Conservation (phyloP, 352 stramenopile species). For the Phytophthora europaea region DNA sequence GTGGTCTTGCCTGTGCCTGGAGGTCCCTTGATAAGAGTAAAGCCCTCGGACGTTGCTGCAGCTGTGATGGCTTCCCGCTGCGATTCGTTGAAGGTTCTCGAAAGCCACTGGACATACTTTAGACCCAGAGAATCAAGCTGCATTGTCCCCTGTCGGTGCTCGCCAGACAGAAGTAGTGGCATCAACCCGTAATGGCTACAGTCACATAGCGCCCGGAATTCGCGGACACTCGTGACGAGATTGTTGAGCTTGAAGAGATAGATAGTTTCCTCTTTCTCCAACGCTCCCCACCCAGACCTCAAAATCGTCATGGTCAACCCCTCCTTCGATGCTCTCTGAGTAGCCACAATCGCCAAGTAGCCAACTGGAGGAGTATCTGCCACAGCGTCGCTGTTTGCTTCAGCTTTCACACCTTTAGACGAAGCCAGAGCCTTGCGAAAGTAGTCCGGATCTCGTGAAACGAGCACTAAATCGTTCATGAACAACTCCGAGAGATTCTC, state of each 20-base stretch:
- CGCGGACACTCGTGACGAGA: constrained; percentile 89
- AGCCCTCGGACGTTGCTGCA: constrained; percentile 88
- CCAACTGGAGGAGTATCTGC: constrained; percentile 38
- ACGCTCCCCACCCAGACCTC: constrained; percentile 53
- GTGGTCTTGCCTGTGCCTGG: constrained; percentile 94
- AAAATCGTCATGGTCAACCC: constrained; percentile 78
- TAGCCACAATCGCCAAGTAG: constrained; percentile 81
- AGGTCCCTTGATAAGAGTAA: constrained; percentile 93
- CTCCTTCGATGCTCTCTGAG: constrained; percentile 76
- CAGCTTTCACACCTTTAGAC: constrained; percentile 26
- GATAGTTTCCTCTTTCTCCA: constrained; percentile 63
- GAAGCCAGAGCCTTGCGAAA: constrained; percentile 52
- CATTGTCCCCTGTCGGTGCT: constrained; percentile 80
- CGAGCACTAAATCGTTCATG: constrained; percentile 83
- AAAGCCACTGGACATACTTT: constrained; percentile 87
- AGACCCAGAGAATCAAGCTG: constrained; percentile 82
- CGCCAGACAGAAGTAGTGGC: constrained; percentile 78
- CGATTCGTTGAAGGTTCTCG: constrained; percentile 88
- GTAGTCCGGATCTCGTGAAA: constrained; percentile 66
- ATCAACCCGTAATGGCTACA: constrained; percentile 82
- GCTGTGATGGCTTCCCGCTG: constrained; percentile 92
- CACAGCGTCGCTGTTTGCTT: constrained; percentile 18
- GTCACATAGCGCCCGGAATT: constrained; percentile 89
- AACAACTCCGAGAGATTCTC: constrained; percentile 64
- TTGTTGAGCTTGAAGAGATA: constrained; percentile 91